Conservation (phyloP, 2,329 filamentous ascomycete genomes). For the Verticillium zaregamsianum region DNA sequence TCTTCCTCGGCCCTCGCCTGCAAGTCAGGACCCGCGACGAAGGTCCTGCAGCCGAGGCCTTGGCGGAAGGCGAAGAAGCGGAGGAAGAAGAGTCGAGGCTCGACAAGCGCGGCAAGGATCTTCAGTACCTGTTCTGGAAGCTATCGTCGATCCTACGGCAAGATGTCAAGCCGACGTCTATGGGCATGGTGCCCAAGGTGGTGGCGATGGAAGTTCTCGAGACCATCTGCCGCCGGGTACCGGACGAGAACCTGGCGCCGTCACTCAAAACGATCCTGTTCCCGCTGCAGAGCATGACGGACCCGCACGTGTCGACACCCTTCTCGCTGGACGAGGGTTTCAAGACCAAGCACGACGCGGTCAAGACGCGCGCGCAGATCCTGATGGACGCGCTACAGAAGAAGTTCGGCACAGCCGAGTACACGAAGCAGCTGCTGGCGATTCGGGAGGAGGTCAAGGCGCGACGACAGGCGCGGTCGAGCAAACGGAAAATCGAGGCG, state of each 20-base stretch:
- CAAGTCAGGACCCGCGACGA: conserved; percentile 21
- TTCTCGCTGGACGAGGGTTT: conserved; percentile 69
- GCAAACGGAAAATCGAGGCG: conserved; percentile 86
- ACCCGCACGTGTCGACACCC: conserved; percentile 68
- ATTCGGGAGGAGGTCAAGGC: conserved; percentile 70
- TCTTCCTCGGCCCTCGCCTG: conserved; percentile 68
- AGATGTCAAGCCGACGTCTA: conserved; percentile 61
- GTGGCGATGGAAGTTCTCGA: conserved; percentile 72
- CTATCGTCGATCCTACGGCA: conserved; percentile 75
- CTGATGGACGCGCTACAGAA: conserved; percentile 79
- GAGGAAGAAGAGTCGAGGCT: conserved; percentile 25
- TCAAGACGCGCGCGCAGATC: conserved; percentile 70
- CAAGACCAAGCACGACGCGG: conserved; percentile 61
- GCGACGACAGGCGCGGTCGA: conserved; percentile 68
- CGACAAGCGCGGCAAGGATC: conserved; percentile 26
- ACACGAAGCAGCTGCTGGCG: conserved; percentile 67
- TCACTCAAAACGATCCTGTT: conserved; percentile 58
- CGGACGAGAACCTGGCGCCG: conserved; percentile 51
- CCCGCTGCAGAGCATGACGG: conserved; percentile 77
- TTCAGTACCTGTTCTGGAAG: conserved; percentile 75
- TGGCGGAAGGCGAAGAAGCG: conserved; percentile 36
- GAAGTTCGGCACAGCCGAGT: conserved; percentile 76
- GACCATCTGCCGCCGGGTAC: conserved; percentile 60
- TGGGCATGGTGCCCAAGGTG: conserved; percentile 68
- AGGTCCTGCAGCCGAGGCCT: conserved; percentile 32